Evolutionary conservation across 139 green algal genomes (phyloP), one percentile per base, ranked within the genome.

Genomic region (Picochlorum sp.): DNA sequence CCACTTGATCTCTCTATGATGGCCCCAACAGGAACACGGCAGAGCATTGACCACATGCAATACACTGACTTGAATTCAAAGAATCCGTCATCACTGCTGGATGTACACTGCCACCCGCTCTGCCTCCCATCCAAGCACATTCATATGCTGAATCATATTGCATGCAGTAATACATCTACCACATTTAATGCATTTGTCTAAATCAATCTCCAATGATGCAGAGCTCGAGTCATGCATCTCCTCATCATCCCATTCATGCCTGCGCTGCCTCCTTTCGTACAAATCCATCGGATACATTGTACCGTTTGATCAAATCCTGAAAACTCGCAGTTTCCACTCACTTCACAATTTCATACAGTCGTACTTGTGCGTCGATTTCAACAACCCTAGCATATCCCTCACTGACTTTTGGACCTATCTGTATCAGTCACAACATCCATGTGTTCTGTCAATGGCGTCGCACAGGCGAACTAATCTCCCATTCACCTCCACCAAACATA

Each of bases 101-200:
- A 62, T 81, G 77, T 10, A 41, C 34, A 21, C 74, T 64, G 44
- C 68, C 69, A 3, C 69, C 44, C 1, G 57, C 62, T 6, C 73
- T 63, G 20, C 68, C 16, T 73, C 61, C 69, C 67, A 77, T 14
- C 70, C 74, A 20, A 83, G 61, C 62, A 83, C 77, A 26, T 81
- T 70, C 77, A 83, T 83, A 15, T 66, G 57, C 57, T 74, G 68
- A 11, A 74, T 16, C 34, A 68, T 7, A 26, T 37, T 61, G 52
- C 76, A 83, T 9, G 61, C 67, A 24, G 68, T 71, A 9, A 78
- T 57, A 50, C 76, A 82, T 7, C 76, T 52, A 16, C 68, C 67
- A 57, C 77, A 83, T 65, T 75, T 78, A 41, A 83, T 65, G 65
- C 77, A 83, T 67, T 79, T 82, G 9, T 81, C 73, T 13, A 78